These are phyloP conservation scores for Gynochthodes officinalis DNA, from an alignment of 257 asterid species.

Conservation along the genomic window DNA sequence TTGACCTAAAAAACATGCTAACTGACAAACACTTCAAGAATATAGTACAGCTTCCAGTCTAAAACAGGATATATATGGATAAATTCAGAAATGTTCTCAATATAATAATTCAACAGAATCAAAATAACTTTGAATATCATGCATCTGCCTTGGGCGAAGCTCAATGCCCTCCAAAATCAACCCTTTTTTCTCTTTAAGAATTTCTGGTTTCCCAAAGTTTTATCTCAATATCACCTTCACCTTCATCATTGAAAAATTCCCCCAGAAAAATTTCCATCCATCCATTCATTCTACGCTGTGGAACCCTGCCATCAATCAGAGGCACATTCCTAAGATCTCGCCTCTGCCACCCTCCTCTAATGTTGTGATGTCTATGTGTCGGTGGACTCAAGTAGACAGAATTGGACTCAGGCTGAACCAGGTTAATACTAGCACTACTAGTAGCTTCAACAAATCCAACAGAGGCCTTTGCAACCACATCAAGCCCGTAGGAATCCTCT, in stretches of 20 bases:
- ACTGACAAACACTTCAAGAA: no score
- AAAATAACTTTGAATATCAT: not conserved
- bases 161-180: constrained; percentile 60
- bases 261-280: constrained; percentile 67
- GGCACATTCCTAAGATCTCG: not conserved
- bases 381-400: not conserved
- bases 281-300: constrained; percentile 39
- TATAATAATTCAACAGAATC: not conserved
- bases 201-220: constrained; percentile 46
- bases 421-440: not conserved
- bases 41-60: no score
- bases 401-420: not conserved
- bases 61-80: no score
- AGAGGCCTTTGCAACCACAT: constrained; percentile 26
- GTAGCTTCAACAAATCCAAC: constrained; percentile 27
- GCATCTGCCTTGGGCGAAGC: constrained; percentile 38
- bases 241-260: constrained; percentile 35
- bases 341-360: not conserved
- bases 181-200: constrained; percentile 40
- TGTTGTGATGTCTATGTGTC: not conserved
- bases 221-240: constrained; percentile 46
- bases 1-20: no score
- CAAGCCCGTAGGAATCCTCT: constrained; percentile 38
- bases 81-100: not conserved
- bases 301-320: not conserved